A percentile compares a stretch with the other conserved stretches of the same genome.
Conservation (phyloP, 371 early-diverging fungal species). For the Actinomortierella ambigua region DNA sequence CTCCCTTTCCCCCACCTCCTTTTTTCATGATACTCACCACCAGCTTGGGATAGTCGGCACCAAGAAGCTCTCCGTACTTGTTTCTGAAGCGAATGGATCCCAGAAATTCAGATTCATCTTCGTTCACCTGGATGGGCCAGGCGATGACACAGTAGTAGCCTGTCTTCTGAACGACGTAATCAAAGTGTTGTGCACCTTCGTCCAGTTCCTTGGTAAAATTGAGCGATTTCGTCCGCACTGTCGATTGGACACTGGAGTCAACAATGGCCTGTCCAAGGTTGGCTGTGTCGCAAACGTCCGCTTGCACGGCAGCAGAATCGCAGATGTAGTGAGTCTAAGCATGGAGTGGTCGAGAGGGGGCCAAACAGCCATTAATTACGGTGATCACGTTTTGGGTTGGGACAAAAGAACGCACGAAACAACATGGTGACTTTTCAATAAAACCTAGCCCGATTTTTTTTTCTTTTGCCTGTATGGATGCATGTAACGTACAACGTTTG, state of each 20-base stretch:
- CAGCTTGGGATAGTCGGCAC: constrained; percentile 85
- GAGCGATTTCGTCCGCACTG: constrained; percentile 45
- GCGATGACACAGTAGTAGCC: constrained; percentile 77
- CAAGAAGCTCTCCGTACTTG: constrained; percentile 86
- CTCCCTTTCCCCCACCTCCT: neutral
- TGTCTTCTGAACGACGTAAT: constrained; percentile 60
- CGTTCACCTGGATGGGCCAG: constrained; percentile 20
- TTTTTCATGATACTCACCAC: constrained; percentile 50
- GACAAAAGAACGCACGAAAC: no score
- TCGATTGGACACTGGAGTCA: constrained; percentile 40
- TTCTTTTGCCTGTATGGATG: no score
- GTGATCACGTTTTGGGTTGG: no score
- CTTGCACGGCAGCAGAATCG: constrained; percentile 48
- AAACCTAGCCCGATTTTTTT: no score
- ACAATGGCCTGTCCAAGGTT: constrained; percentile 53
- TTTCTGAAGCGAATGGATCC: constrained; percentile 74
- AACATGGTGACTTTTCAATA: no score
- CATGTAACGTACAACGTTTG: constrained; percentile 3
- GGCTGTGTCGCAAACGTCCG: constrained; percentile 51
- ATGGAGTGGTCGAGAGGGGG: neutral
- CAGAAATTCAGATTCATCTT: constrained; percentile 47
- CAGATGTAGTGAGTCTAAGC: constrained; percentile 59
- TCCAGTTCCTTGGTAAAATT: constrained; percentile 18
- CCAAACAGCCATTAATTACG: no score
- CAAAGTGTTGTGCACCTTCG: constrained; percentile 27